Evolutionary conservation across 768 basidiomycete species (phyloP).

Genomic region (Mrakia frigida): DNA sequence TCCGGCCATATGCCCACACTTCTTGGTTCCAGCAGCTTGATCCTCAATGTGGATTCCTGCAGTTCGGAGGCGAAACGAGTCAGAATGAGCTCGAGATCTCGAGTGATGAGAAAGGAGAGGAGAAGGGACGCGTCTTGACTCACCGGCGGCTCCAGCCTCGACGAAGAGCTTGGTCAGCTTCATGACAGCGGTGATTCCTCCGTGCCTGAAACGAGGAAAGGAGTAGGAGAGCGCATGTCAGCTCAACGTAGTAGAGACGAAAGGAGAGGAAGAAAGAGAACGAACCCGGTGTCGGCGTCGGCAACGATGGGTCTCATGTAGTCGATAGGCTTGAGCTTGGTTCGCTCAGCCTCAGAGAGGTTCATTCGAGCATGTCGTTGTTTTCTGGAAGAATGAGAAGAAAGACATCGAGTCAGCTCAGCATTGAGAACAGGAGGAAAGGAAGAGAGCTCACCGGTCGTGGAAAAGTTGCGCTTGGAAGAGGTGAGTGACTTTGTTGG

Average conservation of each 20-base stretch:
- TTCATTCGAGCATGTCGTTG: conserved; percentile 31
- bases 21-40: conserved; percentile 68
- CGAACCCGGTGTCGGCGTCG: conserved; percentile 79
- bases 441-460: conserved; percentile 54
- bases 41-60: conserved; percentile 83
- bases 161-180: conserved; percentile 98
- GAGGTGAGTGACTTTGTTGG: conserved; percentile 96
- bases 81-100: neutral
- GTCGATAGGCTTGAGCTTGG: conserved; percentile 25
- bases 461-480: conserved; percentile 99
- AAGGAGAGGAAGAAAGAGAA: neutral
- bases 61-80: neutral
- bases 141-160: conserved; percentile 91
- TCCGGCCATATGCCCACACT: conserved; percentile 52
- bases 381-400: conserved; percentile 4
- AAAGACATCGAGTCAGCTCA: neutral
- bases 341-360: conserved; percentile 24
- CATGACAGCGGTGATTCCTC: conserved; percentile 96
- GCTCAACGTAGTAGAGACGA: neutral
- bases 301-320: conserved; percentile 78
- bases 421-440: neutral
- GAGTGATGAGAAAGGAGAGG: neutral
- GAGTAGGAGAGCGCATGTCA: neutral
- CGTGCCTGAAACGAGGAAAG: conserved; percentile 54
- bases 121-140: neutral